Evolutionary conservation across 495 filamentous ascomycete genomes (phyloP).

Genomic region (Cercophora sp.): DNA sequence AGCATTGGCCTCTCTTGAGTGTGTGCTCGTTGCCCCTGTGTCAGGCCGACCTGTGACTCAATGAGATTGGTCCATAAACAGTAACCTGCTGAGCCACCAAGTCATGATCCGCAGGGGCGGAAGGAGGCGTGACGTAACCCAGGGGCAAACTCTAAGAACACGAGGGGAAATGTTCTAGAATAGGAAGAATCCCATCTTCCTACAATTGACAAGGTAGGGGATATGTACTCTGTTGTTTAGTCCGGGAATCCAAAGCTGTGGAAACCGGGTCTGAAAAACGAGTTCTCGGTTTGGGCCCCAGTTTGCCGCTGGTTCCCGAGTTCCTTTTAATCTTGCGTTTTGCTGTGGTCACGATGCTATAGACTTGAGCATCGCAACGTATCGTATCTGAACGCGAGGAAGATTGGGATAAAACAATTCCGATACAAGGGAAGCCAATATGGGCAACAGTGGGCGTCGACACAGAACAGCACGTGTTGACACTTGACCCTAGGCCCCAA

Average conservation of each 20-base stretch:
- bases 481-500: too few species aligned
- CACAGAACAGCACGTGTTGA: too few species aligned
- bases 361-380: constrained; percentile 43
- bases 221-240: constrained; percentile 53
- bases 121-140: constrained; percentile 1
- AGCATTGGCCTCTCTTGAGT: neutral
- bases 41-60: too few species aligned
- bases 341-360: constrained; percentile 48
- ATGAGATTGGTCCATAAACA: neutral
- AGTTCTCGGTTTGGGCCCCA: constrained; percentile 29
- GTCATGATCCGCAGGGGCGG: neutral
- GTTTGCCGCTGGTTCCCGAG: constrained; percentile 21
- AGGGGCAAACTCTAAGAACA: constrained; percentile 1
- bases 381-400: constrained; percentile 48
- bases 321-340: constrained; percentile 44
- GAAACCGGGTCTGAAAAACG: constrained; percentile 51
- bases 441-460: too few species aligned
- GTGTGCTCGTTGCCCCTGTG: neutral
- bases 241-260: constrained; percentile 48
- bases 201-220: neutral
- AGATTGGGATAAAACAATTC: constrained; percentile 4
- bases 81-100: neutral
- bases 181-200: too few species aligned
- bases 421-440: neutral
- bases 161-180: too few species aligned